Evolutionary conservation across 257 asterid genomes (phyloP), one percentile per base, ranked within the genome.

Genomic region (Forsythia viridissima): DNA sequence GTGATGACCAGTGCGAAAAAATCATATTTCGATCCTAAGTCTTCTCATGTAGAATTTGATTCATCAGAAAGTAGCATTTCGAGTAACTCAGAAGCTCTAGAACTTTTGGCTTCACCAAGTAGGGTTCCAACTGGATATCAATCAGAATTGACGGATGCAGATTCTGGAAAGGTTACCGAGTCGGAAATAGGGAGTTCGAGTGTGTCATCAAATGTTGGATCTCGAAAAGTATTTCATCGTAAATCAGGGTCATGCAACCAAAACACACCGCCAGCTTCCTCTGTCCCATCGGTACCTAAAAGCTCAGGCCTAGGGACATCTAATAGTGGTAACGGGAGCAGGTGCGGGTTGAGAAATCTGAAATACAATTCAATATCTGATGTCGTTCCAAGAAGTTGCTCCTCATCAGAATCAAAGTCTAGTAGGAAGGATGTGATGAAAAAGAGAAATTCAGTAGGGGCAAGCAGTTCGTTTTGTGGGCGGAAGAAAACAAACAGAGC

Each of bases 361-460:
- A 87, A 87, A 82, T 86, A 84, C 80, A 86, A 75, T 52, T 82
- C 92, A 24, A 73, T 42, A 44, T 84, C 96, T 8, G 88, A 82
- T 80, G 85, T 73, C 78, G 66, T 89, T 75, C 85, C 85, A 18
- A 78, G 80, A 57, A 82, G 84, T 74, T 77, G 85, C 78, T 77
- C 91, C 8, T 66, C 84, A 11, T 80, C 79, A 13, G 86, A 90
- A 68, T 68, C 93, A 21, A 88, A 85, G 65, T 77, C 85, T 65
- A 70, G 42, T 37, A 66, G 76, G 71, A 88, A 81, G 80, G 89
- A 77, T 59, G 41, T 76, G 48, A 39, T 83, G 65, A 91, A 78
- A 79, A 90, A 80, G 81, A 86, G 88, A 82, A 84, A 77, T 72
- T 77, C 86, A 5, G 97, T 85, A 77, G 85, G 89, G 61, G 97